Percentiles rank a stretch among this genome's conserved stretches.
Evolutionary conservation across 2,329 filamentous ascomycete genomes (phyloP).

Genomic region (Fusarium keratoplasticum): DNA sequence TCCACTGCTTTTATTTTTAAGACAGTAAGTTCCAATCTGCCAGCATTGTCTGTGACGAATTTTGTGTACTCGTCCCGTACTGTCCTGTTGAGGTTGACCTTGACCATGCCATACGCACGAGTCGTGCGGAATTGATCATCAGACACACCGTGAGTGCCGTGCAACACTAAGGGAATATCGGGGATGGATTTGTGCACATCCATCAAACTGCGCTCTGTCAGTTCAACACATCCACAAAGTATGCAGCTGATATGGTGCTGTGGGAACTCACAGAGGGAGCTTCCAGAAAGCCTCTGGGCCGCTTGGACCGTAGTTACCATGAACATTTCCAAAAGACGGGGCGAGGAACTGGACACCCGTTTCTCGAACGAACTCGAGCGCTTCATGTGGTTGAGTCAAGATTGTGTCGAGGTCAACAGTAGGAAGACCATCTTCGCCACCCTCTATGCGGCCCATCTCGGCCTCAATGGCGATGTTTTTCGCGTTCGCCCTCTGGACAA

Average conservation of each 20-base stretch:
- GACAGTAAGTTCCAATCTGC: constrained; percentile 7
- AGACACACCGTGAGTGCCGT: constrained; percentile 16
- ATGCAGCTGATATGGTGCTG: neutral
- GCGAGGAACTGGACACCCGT: constrained; percentile 18
- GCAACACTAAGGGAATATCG: constrained; percentile 5
- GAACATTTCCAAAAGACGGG: constrained; percentile 20
- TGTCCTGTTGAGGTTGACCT: constrained; percentile 15
- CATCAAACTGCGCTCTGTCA: constrained; percentile 4
- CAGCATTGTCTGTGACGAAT: constrained; percentile 9
- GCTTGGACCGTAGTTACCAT: constrained; percentile 12
- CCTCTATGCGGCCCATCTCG: constrained; percentile 61
- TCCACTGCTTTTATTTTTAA: constrained; percentile 12
- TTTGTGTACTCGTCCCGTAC: constrained; percentile 14
- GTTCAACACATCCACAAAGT: neutral
- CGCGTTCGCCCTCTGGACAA: constrained; percentile 68
- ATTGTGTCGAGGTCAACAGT: constrained; percentile 16
- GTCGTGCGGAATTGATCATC: neutral
- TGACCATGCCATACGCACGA: constrained; percentile 8
- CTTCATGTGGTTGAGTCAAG: constrained; percentile 11
- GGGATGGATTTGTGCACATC: constrained; percentile 8
- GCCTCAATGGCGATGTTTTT: constrained; percentile 73
- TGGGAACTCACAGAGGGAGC: constrained; percentile 1
- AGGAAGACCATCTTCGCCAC: constrained; percentile 19
- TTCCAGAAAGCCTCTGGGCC: constrained; percentile 3
- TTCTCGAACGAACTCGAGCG: constrained; percentile 6